Percentiles rank a stretch among this genome's conserved stretches.
Evolutionary conservation across 345 rosid genomes (phyloP).

Genomic region (Eucalyptus microcorys): DNA sequence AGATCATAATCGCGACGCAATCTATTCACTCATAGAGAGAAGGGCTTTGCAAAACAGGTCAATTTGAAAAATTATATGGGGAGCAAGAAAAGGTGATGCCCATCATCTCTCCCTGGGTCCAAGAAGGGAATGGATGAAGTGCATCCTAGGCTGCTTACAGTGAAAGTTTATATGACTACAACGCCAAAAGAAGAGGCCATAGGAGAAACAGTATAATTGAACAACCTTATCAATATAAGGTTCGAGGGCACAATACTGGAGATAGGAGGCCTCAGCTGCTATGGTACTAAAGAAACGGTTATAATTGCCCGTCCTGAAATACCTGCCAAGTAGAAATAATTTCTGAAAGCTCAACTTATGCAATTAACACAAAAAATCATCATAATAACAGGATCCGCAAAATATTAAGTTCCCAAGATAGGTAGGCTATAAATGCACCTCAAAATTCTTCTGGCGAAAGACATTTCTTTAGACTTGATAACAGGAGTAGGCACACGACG

Average conservation of each 20-base stretch:
- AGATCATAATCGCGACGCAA: not conserved
- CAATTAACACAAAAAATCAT: not conserved
- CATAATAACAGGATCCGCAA: not conserved
- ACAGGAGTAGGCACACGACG: slow-evolving; percentile 41
- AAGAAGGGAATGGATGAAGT: not conserved
- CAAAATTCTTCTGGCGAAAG: slow-evolving; percentile 58
- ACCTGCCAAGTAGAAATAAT: slow-evolving; percentile 16
- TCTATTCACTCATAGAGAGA: not conserved
- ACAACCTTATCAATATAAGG: slow-evolving; percentile 53
- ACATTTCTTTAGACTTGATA: slow-evolving; percentile 58
- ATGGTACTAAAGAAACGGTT: slow-evolving; percentile 35
- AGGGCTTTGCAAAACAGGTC: not conserved
- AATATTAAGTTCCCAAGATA: not conserved
- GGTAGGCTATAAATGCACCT: slow-evolving; percentile 15
- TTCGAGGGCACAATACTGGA: slow-evolving; percentile 70
- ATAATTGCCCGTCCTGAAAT: slow-evolving; percentile 52
- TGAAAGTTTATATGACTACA: not conserved
- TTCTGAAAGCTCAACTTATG: not conserved
- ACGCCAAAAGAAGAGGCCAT: not conserved
- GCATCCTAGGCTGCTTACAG: not conserved
- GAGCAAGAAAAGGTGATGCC: not conserved
- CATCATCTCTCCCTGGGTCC: not conserved
- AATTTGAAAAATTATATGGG: not conserved
- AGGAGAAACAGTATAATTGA: not conserved
- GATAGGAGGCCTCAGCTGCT: slow-evolving; percentile 66